Conservation (phyloP, 257 asterid genomes). For the Cinchona pubescens region DNA sequence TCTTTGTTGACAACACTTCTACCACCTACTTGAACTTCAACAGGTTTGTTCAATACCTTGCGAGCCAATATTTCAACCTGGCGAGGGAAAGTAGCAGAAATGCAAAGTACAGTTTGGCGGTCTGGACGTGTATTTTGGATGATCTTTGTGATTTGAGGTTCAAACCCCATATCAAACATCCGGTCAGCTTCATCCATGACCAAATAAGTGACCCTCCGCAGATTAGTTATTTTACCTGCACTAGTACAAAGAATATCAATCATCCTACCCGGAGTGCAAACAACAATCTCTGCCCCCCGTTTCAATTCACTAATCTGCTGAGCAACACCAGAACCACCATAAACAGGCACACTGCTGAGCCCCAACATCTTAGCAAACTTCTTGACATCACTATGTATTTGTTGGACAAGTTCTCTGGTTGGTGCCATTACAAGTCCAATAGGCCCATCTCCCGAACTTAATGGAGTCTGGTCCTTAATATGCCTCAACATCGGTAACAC, state of each 20-base stretch:
- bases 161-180: conserved; percentile 97
- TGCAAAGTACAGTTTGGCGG: conserved; percentile 86
- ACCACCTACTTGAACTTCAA: conserved; percentile 89
- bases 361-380: conserved; percentile 71
- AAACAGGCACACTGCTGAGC: conserved; percentile 77
- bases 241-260: conserved; percentile 89
- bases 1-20: conserved; percentile 96
- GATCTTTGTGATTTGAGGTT: conserved; percentile 86
- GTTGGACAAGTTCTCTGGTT: conserved; percentile 92
- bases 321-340: conserved; percentile 95
- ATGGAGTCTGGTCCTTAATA: conserved; percentile 80
- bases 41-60: conserved; percentile 78
- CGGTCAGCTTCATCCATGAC: conserved; percentile 97
- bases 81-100: conserved; percentile 93
- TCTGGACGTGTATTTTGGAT: conserved; percentile 86
- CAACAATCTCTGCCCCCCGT: conserved; percentile 89
- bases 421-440: conserved; percentile 94
- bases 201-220: conserved; percentile 85
- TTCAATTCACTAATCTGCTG: conserved; percentile 88
- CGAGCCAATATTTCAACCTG: conserved; percentile 88
- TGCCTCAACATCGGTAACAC: conserved; percentile 93
- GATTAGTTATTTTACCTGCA: conserved; percentile 79
- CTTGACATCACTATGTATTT: conserved; percentile 74
- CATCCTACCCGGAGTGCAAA: conserved; percentile 95
- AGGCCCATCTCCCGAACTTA: conserved; percentile 88